Evolutionary conservation across 2,329 filamentous ascomycete species (phyloP).

Genomic region (Aspergillus persii): DNA sequence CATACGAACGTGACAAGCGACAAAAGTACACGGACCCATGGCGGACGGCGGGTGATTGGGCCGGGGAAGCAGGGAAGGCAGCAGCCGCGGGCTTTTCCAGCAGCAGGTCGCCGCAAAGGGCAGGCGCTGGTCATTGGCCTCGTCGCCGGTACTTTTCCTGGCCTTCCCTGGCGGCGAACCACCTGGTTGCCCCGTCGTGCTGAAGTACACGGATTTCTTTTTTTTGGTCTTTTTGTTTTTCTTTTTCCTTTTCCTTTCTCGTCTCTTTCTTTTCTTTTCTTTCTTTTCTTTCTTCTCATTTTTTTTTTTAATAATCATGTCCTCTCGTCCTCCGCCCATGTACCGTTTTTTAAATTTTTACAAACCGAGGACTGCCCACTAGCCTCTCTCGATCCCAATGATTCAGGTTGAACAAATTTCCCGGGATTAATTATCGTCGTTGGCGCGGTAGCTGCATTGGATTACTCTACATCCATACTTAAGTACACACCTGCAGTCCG

Average conservation of each 20-base stretch:
- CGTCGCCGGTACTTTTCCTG: conserved; percentile 19
- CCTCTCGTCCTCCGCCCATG: not conserved
- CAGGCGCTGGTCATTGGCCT: conserved; percentile 27
- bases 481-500: not conserved
- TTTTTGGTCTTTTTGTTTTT: not conserved
- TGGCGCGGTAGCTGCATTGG: not conserved
- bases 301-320: no score
- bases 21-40: conserved; percentile 32
- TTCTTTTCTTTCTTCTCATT: not conserved
- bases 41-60: conserved; percentile 26
- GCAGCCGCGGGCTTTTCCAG: conserved; percentile 27
- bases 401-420: not conserved
- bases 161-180: conserved; percentile 14
- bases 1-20: conserved; percentile 23
- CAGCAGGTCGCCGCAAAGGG: conserved; percentile 36
- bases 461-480: not conserved
- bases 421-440: not conserved
- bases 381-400: not conserved
- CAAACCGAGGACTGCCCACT: not conserved
- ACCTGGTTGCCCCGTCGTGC: conserved; percentile 18
- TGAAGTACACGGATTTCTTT: conserved; percentile 5
- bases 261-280: not conserved
- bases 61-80: conserved; percentile 32
- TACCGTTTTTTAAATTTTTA: not conserved
- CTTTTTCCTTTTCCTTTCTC: not conserved